Conservation (phyloP, 1,284 basidiomycete genomes). For the Schizophyllum amplum region DNA sequence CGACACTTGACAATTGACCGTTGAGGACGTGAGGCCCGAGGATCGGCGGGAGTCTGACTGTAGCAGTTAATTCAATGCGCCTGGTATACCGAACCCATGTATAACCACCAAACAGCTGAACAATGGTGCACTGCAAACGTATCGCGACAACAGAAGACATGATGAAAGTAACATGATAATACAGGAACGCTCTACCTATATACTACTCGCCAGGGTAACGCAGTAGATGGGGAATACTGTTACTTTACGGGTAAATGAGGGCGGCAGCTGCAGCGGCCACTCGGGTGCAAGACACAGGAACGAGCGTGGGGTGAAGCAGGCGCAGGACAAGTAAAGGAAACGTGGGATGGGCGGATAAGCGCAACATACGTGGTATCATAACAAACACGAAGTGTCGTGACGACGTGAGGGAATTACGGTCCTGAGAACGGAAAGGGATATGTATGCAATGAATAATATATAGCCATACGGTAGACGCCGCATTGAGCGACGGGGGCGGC, state of each 20-base stretch:
- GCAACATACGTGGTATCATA: background rate
- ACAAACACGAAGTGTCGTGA: background rate
- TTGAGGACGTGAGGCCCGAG: too few relatives aligned
- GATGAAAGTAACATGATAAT: background rate
- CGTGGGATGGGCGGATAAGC: background rate
- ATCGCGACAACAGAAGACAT: background rate
- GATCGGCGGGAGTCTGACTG: too few relatives aligned
- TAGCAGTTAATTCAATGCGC: too few relatives aligned
- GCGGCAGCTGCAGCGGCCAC: background rate
- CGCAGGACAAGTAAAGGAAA: background rate
- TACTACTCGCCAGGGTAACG: background rate
- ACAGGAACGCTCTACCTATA: background rate
- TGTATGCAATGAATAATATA: background rate
- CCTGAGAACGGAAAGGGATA: background rate
- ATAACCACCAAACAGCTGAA: background rate
- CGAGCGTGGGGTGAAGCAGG: background rate
- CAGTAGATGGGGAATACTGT: background rate
- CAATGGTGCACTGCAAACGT: background rate
- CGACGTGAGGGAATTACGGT: background rate
- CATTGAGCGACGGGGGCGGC: too few relatives aligned
- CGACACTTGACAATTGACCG: too few relatives aligned
- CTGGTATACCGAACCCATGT: too few relatives aligned
- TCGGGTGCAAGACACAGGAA: background rate
- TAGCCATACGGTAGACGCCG: background rate
- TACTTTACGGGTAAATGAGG: background rate